Percentiles rank a stretch among this genome's conserved stretches.
Evolutionary conservation across 2,329 filamentous ascomycete genomes (phyloP).

Genomic region (Helicocarpus griseus): DNA sequence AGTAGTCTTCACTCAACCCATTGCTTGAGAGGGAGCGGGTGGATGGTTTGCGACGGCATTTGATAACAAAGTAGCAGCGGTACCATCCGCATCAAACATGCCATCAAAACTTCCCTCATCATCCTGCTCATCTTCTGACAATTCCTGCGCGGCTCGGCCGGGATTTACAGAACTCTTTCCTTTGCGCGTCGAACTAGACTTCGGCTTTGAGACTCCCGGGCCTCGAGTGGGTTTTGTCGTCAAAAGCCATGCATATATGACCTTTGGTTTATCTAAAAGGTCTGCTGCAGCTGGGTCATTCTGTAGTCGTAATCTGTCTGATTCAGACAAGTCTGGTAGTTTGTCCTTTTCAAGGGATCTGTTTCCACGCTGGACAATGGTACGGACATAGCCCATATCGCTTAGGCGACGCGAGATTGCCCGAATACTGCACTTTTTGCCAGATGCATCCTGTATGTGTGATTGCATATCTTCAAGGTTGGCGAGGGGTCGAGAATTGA

Average conservation of each 20-base stretch:
- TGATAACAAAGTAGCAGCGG: background rate
- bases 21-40: background rate
- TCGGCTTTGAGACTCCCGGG: too few species aligned
- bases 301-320: background rate
- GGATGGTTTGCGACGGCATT: background rate
- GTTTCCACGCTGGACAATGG: slow-evolving; percentile 3
- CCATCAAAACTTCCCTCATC: background rate
- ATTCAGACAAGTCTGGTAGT: background rate
- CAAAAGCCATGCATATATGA: background rate
- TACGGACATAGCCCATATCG: slow-evolving; percentile 7
- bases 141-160: background rate
- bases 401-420: slow-evolving; percentile 6
- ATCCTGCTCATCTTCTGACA: background rate
- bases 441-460: slow-evolving; percentile 3
- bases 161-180: background rate
- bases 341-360: slow-evolving; percentile 1
- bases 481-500: slow-evolving; percentile 5
- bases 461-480: slow-evolving; percentile 6
- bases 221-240: too few species aligned
- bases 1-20: background rate
- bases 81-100: background rate
- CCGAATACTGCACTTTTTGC: background rate
- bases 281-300: background rate
- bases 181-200: background rate
- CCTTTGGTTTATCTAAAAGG: background rate